Conservation (phyloP, 2,329 filamentous ascomycete genomes). For the Aspergillus piperis region DNA sequence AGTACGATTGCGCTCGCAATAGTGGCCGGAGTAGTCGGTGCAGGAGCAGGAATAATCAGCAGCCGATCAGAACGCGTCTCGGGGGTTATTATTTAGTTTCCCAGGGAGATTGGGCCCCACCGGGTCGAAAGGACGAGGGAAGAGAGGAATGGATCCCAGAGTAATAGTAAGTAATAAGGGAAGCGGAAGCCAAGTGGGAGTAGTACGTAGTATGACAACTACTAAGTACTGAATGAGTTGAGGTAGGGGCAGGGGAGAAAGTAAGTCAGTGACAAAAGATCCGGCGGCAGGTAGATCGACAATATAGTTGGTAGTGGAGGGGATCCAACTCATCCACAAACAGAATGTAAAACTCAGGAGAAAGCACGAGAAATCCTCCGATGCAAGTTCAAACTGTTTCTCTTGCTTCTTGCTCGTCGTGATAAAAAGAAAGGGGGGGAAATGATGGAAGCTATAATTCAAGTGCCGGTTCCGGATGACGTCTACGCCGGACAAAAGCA, state of each 20-base stretch:
- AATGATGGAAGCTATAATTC: constrained; percentile 1
- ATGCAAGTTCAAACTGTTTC: not conserved
- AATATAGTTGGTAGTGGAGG: not conserved
- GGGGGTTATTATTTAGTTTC: not conserved
- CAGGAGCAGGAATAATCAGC: constrained; percentile 13
- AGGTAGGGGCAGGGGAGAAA: not conserved
- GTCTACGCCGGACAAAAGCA: constrained; percentile 30
- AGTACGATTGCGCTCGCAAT: constrained; percentile 1
- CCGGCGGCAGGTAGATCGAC: no score
- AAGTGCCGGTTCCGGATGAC: constrained; percentile 35
- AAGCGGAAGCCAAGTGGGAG: not conserved
- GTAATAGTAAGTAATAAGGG: not conserved
- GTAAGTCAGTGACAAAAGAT: not conserved
- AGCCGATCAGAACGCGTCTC: constrained; percentile 18
- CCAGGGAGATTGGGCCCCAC: constrained; percentile 15
- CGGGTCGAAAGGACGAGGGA: not conserved
- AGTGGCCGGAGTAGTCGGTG: not conserved
- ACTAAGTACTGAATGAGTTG: not conserved
- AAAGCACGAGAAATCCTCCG: not conserved
- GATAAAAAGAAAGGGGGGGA: constrained; percentile 18
- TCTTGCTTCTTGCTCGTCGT: not conserved
- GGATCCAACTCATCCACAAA: not conserved
- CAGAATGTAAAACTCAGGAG: not conserved
- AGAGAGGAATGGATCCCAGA: not conserved
- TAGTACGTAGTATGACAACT: not conserved